phyloP scores from a whole-genome alignment of 2,329 filamentous ascomycete genomes.

The Thermomyces lanuginosus region DNA sequence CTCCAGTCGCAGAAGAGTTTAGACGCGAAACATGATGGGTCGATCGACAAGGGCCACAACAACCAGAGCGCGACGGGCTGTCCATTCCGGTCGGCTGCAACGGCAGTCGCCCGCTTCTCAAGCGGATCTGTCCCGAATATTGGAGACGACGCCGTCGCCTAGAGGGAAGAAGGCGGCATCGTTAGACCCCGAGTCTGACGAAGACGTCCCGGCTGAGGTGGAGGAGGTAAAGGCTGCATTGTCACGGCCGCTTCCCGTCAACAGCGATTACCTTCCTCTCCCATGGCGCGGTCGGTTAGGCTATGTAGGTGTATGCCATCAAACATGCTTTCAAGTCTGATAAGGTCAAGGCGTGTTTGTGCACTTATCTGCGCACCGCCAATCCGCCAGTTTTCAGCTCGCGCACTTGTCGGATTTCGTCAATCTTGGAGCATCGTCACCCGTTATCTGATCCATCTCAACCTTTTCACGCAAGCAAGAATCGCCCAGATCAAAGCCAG shows the following conservation, averaged over 20 bases:
- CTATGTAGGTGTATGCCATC: too few species aligned
- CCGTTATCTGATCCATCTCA: constrained; percentile 59
- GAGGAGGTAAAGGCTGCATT: constrained; percentile 43
- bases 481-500: constrained; percentile 61
- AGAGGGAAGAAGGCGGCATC: constrained; percentile 9
- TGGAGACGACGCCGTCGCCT: constrained; percentile 9
- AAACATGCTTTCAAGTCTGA: too few species aligned
- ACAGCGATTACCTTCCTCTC: constrained; percentile 67
- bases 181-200: constrained; percentile 39
- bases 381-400: constrained; percentile 81
- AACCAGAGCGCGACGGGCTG: too few species aligned
- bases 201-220: constrained; percentile 34
- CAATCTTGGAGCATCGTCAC: constrained; percentile 76
- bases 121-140: constrained; percentile 15
- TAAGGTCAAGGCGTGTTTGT: constrained; percentile 57
- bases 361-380: constrained; percentile 71
- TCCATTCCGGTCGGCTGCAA: background rate
- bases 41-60: too few species aligned
- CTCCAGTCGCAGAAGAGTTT: too few species aligned
- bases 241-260: constrained; percentile 55
- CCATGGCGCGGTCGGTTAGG: constrained; percentile 83
- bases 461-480: constrained; percentile 69
- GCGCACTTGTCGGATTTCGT: constrained; percentile 76
- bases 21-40: too few species aligned
- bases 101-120: constrained; percentile 9